A percentile compares a stretch with the other conserved stretches of the same genome.
Evolutionary conservation across 352 stramenopile genomes (phyloP).

Genomic region (Phytophthora constricta): DNA sequence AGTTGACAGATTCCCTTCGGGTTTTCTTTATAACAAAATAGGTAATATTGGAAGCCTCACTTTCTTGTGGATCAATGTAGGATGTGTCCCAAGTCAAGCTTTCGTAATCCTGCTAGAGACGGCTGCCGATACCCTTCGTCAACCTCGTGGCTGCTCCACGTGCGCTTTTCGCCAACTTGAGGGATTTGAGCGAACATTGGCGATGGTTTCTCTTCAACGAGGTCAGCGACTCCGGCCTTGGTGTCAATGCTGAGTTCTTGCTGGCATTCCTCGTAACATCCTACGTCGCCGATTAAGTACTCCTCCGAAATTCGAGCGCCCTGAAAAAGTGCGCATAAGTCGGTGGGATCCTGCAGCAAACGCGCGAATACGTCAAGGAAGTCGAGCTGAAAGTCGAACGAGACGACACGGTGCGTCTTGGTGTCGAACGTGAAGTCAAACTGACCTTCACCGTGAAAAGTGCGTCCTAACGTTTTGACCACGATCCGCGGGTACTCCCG

Average conservation of each 20-base stretch:
- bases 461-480: slow-evolving; percentile 37
- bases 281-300: slow-evolving; percentile 53
- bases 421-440: slow-evolving; percentile 61
- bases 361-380: slow-evolving; percentile 46
- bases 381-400: slow-evolving; percentile 55
- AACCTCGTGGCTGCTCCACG: background rate
- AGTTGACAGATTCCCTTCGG: too few relatives aligned
- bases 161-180: background rate
- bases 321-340: slow-evolving; percentile 50
- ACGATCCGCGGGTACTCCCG: slow-evolving; percentile 34
- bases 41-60: too few relatives aligned
- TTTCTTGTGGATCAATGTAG: background rate
- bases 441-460: slow-evolving; percentile 36
- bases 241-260: background rate
- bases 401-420: slow-evolving; percentile 41
- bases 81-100: background rate
- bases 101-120: background rate
- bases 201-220: slow-evolving; percentile 4
- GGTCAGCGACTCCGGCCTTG: too few relatives aligned
- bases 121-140: slow-evolving; percentile 20
- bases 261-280: slow-evolving; percentile 27
- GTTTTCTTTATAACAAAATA: too few relatives aligned
- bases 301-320: slow-evolving; percentile 57
- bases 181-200: background rate
- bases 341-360: slow-evolving; percentile 46